Evolutionary conservation across 495 filamentous ascomycete genomes (phyloP).

Genomic region (Talaromyces thailandensis): DNA sequence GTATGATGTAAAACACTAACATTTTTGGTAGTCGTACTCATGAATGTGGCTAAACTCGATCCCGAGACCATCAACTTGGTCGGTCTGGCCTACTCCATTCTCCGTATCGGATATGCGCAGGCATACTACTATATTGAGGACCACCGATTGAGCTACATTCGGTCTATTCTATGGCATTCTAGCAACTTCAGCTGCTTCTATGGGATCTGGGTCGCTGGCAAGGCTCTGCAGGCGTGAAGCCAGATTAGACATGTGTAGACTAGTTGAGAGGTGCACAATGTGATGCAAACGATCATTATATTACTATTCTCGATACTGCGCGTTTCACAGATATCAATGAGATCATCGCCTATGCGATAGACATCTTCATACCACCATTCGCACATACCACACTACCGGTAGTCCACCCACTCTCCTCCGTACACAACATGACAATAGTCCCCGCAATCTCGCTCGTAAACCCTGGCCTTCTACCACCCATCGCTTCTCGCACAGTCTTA

Average conservation of each 20-base stretch:
- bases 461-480: conserved; percentile 57
- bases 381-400: conserved; percentile 68
- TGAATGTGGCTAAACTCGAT: conserved; percentile 26
- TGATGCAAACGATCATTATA: neutral
- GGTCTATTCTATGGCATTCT: conserved; percentile 37
- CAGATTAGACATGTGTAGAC: neutral
- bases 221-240: conserved; percentile 13
- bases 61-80: conserved; percentile 29
- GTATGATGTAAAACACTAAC: neutral
- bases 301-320: neutral
- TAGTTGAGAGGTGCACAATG: neutral
- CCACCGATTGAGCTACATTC: conserved; percentile 22
- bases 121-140: conserved; percentile 33
- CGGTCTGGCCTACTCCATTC: conserved; percentile 34
- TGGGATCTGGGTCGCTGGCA: conserved; percentile 19
- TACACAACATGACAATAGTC: conserved; percentile 65
- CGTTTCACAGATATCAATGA: neutral
- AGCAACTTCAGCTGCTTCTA: conserved; percentile 35
- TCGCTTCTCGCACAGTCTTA: conserved; percentile 37
- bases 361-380: conserved; percentile 55
- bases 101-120: conserved; percentile 27
- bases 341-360: neutral
- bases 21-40: conserved; percentile 16
- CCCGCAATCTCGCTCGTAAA: conserved; percentile 62
- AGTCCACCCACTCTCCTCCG: conserved; percentile 55